Conservation (phyloP, 805 yeast species). For the Kregervanrija pseudodelftensis region DNA sequence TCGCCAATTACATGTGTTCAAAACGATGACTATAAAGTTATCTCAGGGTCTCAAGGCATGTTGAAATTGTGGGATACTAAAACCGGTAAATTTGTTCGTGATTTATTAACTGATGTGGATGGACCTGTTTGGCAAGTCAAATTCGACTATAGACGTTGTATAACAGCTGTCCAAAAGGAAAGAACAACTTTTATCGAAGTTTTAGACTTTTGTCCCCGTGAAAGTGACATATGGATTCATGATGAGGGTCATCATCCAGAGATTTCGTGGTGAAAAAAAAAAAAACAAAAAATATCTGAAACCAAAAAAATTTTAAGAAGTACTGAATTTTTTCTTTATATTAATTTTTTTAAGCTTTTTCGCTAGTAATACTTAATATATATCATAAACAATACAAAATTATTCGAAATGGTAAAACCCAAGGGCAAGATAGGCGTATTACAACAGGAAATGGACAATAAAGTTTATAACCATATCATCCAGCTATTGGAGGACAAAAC, state of each 20-base stretch:
- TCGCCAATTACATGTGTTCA: slow-evolving; percentile 91
- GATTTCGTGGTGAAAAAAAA: no score
- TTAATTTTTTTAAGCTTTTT: no score
- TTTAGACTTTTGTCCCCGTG: slow-evolving; percentile 58
- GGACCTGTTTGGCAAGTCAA: slow-evolving; percentile 95
- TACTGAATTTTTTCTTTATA: no score
- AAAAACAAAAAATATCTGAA: no score
- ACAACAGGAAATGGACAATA: slow-evolving; percentile 41
- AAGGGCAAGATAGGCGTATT: slow-evolving; percentile 16
- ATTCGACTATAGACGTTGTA: slow-evolving; percentile 75
- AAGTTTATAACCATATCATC: slow-evolving; percentile 48
- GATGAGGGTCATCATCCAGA: no score
- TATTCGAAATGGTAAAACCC: slow-evolving; percentile 3
- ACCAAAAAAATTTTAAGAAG: no score
- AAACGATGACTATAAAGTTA: slow-evolving; percentile 74
- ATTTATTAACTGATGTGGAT: slow-evolving; percentile 63
- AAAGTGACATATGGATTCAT: slow-evolving; percentile 6
- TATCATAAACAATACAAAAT: no score
- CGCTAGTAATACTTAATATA: no score
- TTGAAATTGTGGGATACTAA: slow-evolving; percentile 81
- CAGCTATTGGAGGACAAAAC: slow-evolving; percentile 55
- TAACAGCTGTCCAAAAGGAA: slow-evolving; percentile 78
- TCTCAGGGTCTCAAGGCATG: slow-evolving; percentile 85
- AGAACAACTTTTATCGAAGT: slow-evolving; percentile 75
- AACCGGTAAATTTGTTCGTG: slow-evolving; percentile 69